Percentiles rank a stretch among this genome's conserved stretches.
Conservation (phyloP, 2,329 filamentous ascomycete species). For the Mycocentrospora acerina region DNA sequence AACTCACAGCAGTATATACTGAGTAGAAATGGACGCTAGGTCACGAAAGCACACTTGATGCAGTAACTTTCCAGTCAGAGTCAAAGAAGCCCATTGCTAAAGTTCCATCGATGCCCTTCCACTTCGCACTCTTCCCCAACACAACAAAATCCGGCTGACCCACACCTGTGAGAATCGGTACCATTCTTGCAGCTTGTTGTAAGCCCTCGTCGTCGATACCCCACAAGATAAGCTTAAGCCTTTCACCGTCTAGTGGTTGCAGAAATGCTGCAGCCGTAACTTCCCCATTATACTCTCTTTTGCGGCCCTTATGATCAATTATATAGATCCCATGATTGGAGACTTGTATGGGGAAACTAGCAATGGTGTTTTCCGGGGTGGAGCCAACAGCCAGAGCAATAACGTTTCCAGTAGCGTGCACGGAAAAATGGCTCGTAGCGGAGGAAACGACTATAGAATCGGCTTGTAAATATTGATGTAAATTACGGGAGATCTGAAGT, state of each 20-base stretch:
- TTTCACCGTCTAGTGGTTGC: conserved; percentile 49
- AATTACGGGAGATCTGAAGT: conserved; percentile 58
- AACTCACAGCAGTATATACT: neutral
- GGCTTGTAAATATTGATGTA: conserved; percentile 60
- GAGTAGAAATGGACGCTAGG: neutral
- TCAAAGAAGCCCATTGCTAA: conserved; percentile 60
- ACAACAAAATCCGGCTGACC: conserved; percentile 61
- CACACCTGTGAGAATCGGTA: conserved; percentile 58
- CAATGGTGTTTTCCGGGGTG: conserved; percentile 18
- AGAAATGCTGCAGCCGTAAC: conserved; percentile 55
- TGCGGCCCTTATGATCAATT: conserved; percentile 19
- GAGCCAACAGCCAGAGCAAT: conserved; percentile 44
- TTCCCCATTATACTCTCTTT: conserved; percentile 28
- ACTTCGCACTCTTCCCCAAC: conserved; percentile 48
- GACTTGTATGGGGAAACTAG: conserved; percentile 36
- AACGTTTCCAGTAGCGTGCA: conserved; percentile 45
- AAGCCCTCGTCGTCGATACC: conserved; percentile 52
- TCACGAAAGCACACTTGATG: conserved; percentile 45
- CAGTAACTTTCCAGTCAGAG: conserved; percentile 53
- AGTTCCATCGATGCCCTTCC: conserved; percentile 55
- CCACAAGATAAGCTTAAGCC: conserved; percentile 60
- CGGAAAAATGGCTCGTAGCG: neutral
- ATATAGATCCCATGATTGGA: conserved; percentile 19
- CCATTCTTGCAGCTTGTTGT: conserved; percentile 53
- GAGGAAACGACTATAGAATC: conserved; percentile 47